phyloP scores from a whole-genome alignment of 345 rosid genomes.

The Camelina hispida region DNA sequence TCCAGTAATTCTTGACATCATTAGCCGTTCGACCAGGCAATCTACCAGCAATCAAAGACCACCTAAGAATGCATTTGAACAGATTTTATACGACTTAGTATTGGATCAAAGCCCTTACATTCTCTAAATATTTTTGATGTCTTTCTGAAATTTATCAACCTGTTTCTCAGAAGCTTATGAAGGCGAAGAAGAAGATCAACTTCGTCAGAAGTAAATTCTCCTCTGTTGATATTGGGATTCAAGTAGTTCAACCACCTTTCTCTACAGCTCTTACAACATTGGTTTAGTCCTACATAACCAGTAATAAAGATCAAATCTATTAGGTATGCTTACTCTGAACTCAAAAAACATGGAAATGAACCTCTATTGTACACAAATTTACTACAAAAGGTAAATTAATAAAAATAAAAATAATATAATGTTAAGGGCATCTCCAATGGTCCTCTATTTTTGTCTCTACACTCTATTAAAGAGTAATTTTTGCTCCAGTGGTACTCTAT shows the following conservation, averaged over 20 bases:
- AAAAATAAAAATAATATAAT: too few species aligned
- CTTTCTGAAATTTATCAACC: background rate
- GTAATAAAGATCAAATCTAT: background rate
- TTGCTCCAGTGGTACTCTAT: too few species aligned
- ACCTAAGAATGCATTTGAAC: background rate
- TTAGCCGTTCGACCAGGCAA: constrained; percentile 52
- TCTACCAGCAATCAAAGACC: constrained; percentile 53
- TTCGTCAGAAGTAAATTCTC: constrained; percentile 53
- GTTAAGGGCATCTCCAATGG: too few species aligned
- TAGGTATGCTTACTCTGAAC: too few species aligned
- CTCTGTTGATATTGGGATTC: constrained; percentile 57
- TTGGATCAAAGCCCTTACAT: too few species aligned
- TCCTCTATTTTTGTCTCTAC: too few species aligned
- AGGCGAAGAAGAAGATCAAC: constrained; percentile 62
- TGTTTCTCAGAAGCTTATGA: constrained; percentile 59
- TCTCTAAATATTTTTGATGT: background rate
- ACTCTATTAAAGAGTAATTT: too few species aligned
- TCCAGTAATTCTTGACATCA: constrained; percentile 55
- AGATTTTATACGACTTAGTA: too few species aligned
- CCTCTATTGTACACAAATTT: too few species aligned
- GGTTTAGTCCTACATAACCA: constrained; percentile 54
- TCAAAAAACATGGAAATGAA: too few species aligned
- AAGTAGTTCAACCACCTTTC: constrained; percentile 65
- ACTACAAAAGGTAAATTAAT: too few species aligned
- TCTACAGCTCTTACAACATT: constrained; percentile 67